A percentile compares a stretch with the other conserved stretches of the same genome.
phyloP scores from a whole-genome alignment of 2,329 filamentous ascomycete species.

The Lasiodiplodia citricola region DNA sequence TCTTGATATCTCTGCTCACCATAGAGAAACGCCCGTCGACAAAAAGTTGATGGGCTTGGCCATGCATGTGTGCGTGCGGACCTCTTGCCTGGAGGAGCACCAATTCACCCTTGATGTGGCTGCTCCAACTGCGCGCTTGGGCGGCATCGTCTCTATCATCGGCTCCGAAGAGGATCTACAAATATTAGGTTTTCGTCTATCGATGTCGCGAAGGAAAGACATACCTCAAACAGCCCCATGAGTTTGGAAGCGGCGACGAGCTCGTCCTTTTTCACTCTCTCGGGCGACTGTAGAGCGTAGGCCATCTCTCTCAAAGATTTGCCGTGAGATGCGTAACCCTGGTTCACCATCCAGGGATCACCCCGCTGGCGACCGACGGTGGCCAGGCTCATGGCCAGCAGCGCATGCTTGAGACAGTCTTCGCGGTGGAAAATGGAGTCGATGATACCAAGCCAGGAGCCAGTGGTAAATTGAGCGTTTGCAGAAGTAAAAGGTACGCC shows the following conservation, averaged over 20 bases:
- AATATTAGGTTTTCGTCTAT: background rate
- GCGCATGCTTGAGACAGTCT: constrained; percentile 34
- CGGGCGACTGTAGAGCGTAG: constrained; percentile 31
- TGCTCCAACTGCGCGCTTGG: constrained; percentile 38
- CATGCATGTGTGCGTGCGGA: constrained; percentile 31
- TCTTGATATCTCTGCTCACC: background rate
- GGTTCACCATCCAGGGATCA: constrained; percentile 30
- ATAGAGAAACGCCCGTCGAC: constrained; percentile 31
- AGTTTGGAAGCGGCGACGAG: constrained; percentile 35
- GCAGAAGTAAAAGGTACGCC: background rate
- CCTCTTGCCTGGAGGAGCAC: constrained; percentile 34
- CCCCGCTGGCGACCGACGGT: constrained; percentile 32
- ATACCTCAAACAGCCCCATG: constrained; percentile 33
- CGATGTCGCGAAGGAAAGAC: background rate
- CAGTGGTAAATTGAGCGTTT: background rate
- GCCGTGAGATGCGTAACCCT: constrained; percentile 36
- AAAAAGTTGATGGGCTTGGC: constrained; percentile 33
- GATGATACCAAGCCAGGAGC: constrained; percentile 28
- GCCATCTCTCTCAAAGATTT: constrained; percentile 35
- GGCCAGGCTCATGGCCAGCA: constrained; percentile 36
- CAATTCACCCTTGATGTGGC: constrained; percentile 37
- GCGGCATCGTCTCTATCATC: constrained; percentile 28
- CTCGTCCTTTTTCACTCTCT: constrained; percentile 32
- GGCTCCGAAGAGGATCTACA: constrained; percentile 34
- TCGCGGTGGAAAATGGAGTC: constrained; percentile 33